Evolutionary conservation across 176 grass and related monocot genomes (phyloP).

Genomic region (Zea mays): DNA sequence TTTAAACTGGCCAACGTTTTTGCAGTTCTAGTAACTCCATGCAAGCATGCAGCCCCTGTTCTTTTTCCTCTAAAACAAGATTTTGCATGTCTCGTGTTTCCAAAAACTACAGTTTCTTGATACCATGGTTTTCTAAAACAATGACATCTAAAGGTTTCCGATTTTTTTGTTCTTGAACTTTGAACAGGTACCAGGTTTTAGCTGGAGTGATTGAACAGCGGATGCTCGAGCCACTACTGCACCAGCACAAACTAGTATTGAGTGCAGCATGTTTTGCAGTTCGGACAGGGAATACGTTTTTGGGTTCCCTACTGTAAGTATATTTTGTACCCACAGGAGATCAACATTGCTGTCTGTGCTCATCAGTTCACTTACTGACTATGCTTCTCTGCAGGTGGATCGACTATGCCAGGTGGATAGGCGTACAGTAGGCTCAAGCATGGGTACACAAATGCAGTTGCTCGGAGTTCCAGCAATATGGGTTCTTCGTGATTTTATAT

Average conservation of each 20-base stretch:
- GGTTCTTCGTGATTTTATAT: not conserved
- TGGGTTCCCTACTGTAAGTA: slow-evolving; percentile 92
- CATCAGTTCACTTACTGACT: slow-evolving; percentile 30
- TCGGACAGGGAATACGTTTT: slow-evolving; percentile 92
- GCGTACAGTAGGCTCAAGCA: slow-evolving; percentile 57
- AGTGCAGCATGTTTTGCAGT: slow-evolving; percentile 89
- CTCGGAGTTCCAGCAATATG: not conserved
- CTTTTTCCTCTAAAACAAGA: not conserved
- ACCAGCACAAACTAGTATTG: slow-evolving; percentile 64
- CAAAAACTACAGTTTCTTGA: not conserved
- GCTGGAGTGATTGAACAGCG: slow-evolving; percentile 95
- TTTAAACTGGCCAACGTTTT: not conserved
- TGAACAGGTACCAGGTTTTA: slow-evolving; percentile 78
- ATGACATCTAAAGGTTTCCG: not conserved
- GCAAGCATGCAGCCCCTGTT: not conserved
- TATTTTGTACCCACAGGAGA: slow-evolving; percentile 15
- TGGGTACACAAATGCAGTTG: slow-evolving; percentile 7
- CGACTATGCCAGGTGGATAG: slow-evolving; percentile 73
- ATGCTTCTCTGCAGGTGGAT: slow-evolving; percentile 72
- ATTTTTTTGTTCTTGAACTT: slow-evolving; percentile 26
- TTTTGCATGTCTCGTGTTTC: not conserved
- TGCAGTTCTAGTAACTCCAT: not conserved
- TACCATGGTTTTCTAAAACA: not conserved
- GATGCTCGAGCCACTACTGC: slow-evolving; percentile 84
- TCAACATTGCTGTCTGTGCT: slow-evolving; percentile 8